Percentiles rank a stretch among this genome's conserved stretches.
Conservation (phyloP, 163 green algal genomes). For the Coccomyxa subellipsoidea region DNA sequence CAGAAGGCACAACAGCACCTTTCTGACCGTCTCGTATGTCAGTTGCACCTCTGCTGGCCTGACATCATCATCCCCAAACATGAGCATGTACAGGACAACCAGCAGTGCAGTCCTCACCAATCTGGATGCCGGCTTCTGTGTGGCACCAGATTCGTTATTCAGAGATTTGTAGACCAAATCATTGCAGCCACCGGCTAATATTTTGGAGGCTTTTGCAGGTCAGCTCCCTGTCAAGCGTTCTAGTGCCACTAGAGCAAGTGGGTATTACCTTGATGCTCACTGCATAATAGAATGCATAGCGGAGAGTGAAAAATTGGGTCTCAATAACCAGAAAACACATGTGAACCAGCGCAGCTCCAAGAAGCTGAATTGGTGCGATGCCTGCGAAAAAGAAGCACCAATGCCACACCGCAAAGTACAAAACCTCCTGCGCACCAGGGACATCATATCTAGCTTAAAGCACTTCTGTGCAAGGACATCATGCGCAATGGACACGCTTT, state of each 20-base stretch:
- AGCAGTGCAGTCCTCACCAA: constrained; percentile 18
- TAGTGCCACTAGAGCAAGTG: too few species aligned
- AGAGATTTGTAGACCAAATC: neutral
- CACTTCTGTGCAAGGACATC: too few species aligned
- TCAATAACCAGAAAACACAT: constrained; percentile 22
- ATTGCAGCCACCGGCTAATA: too few species aligned
- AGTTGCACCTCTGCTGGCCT: neutral
- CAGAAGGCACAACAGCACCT: neutral
- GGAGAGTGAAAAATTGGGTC: constrained; percentile 26
- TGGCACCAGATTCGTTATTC: too few species aligned
- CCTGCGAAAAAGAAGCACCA: constrained; percentile 38
- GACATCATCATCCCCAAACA: constrained; percentile 15
- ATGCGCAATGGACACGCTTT: too few species aligned
- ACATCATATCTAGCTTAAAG: too few species aligned
- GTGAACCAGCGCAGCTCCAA: constrained; percentile 14
- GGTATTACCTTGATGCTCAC: constrained; percentile 28
- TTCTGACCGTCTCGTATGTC: neutral
- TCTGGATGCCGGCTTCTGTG: neutral
- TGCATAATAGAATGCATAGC: constrained; percentile 28
- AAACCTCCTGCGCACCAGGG: neutral
- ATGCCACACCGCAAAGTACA: constrained; percentile 25
- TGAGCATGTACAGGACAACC: constrained; percentile 26
- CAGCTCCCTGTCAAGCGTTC: too few species aligned
- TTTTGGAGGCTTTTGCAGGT: too few species aligned
- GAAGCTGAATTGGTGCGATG: constrained; percentile 21